Evolutionary conservation across 306 rosid species (phyloP).

Genomic region (Canavalia gladiata): DNA sequence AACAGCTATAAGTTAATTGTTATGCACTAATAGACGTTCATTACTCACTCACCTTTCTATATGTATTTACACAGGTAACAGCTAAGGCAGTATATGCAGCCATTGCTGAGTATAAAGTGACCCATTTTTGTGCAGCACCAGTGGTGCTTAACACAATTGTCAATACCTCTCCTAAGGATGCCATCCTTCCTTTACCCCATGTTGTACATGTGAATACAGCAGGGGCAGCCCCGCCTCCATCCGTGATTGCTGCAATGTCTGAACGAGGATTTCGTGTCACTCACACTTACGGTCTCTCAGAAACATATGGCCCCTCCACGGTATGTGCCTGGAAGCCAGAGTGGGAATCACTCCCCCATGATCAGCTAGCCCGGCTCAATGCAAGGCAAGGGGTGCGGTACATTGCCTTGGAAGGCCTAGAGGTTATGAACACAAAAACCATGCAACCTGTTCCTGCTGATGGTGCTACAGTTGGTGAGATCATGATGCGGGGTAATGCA

Average conservation of each 20-base stretch:
- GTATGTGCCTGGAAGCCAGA: slow-evolving; percentile 27
- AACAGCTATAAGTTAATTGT: neutral
- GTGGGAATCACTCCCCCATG: slow-evolving; percentile 4
- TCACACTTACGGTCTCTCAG: slow-evolving; percentile 19
- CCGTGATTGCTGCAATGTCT: neutral
- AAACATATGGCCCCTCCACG: slow-evolving; percentile 20
- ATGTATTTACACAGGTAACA: neutral
- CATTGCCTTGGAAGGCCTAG: slow-evolving; percentile 69
- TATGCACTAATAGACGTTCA: too few relatives aligned
- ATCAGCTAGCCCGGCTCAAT: neutral
- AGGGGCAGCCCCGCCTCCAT: slow-evolving; percentile 20
- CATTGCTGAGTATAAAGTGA: slow-evolving; percentile 1
- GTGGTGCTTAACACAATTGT: slow-evolving; percentile 31
- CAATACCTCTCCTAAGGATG: slow-evolving; percentile 4
- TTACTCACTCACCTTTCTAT: neutral
- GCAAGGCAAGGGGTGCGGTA: slow-evolving; percentile 30
- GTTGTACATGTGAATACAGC: slow-evolving; percentile 28
- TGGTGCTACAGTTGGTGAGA: slow-evolving; percentile 74
- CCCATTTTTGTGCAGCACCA: slow-evolving; percentile 30
- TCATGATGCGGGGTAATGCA: slow-evolving; percentile 73
- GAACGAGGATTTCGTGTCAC: slow-evolving; percentile 9
- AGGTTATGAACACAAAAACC: slow-evolving; percentile 61
- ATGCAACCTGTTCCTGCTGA: slow-evolving; percentile 78
- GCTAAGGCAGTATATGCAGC: slow-evolving; percentile 19
- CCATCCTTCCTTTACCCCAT: slow-evolving; percentile 20